A percentile compares a stretch with the other conserved stretches of the same genome.
These are phyloP conservation scores for Yamadazyma takamatsuzukensis DNA, from an alignment of 805 yeast species.

Conservation along the genomic window DNA sequence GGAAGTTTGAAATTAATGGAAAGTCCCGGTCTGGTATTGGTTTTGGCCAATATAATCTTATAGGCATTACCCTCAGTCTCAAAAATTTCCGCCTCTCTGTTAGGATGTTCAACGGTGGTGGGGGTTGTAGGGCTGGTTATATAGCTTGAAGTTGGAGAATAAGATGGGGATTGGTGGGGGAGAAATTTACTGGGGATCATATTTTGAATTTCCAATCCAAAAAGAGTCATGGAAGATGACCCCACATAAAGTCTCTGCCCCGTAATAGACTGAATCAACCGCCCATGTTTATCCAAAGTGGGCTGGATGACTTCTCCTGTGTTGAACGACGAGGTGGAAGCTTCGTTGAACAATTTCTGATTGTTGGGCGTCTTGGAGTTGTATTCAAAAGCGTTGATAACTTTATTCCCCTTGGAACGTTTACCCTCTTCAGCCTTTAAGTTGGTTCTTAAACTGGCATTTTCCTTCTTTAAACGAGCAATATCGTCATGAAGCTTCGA, in stretches of 20 bases:
- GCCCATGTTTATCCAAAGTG: slow-evolving; percentile 66
- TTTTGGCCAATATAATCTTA: slow-evolving; percentile 62
- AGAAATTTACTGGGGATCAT: slow-evolving; percentile 45
- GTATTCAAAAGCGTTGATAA: slow-evolving; percentile 12
- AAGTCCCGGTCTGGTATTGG: slow-evolving; percentile 64
- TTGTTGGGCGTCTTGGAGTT: slow-evolving; percentile 14
- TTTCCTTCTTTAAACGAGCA: slow-evolving; percentile 61
- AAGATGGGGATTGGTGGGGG: slow-evolving; percentile 8
- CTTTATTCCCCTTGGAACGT: slow-evolving; percentile 3
- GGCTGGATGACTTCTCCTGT: slow-evolving; percentile 62
- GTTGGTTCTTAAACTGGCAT: slow-evolving; percentile 49
- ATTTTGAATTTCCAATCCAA: slow-evolving; percentile 73
- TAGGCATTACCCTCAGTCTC: slow-evolving; percentile 79
- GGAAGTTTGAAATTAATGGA: slow-evolving; percentile 72
- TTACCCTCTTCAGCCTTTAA: slow-evolving; percentile 27
- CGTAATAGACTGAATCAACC: slow-evolving; percentile 68
- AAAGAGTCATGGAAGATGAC: slow-evolving; percentile 77
- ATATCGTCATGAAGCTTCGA: slow-evolving; percentile 66
- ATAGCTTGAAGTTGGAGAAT: slow-evolving; percentile 9
- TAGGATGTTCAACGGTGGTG: slow-evolving; percentile 10
- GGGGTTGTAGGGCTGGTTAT: slow-evolving; percentile 6
- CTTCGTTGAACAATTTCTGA: slow-evolving; percentile 10
- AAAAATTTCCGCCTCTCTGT: slow-evolving; percentile 52
- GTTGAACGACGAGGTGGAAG: slow-evolving; percentile 6
- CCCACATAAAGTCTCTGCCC: slow-evolving; percentile 78